Base-by-base conservation (phyloP, 495 filamentous ascomycete species). In the Talaromyces borbonicus region DNA sequence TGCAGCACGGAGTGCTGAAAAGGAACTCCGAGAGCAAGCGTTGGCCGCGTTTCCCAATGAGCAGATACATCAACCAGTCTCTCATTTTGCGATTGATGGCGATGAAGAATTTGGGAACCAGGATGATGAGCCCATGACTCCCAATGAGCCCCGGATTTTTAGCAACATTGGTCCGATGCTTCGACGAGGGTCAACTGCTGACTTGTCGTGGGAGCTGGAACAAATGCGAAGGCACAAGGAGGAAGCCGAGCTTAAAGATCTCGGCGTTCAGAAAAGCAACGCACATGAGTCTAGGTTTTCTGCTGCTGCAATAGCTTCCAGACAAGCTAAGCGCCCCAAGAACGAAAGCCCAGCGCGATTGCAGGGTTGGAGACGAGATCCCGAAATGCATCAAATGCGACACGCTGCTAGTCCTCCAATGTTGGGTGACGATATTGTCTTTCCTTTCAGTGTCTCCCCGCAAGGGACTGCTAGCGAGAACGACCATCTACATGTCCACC, bases 401-500 rank as follows among this genome's bases (percentile, higher is more conserved):
- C 65, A 65, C 33, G 68, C 66, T 8, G 71, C 71, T 5, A 77
- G 69, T 49, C 89, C 90, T 14, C 90, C 89, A 2, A 90, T 95
- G 87, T 77, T 93, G 5, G 90, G 90, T 32, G 51, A 63, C 19
- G 83, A 90, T 45, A 70, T 95, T 42, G 66, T 70, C 16, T 87
- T 95, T 53, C 83, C 85, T 3, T 74, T 75, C 51, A 92, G 85
- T 57, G 65, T 71, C 0, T 92, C 87, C 8, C 90, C 90, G 0
- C 79, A 85, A 52, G 75, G 73, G n/a, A 90, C 87, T 22, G 73
- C 84, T 46, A 81, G 87, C 57, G 85, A 93, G 49, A 75, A 80
- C 16, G 59, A 76, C 30, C 71, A 74, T 54, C 41, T 56, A 55
- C 19, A 73, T 62, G 56, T 71, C 35, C 60, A 32, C 23, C 27